Base-by-base conservation (phyloP, 345 rosid genomes). In the Populus nigra region DNA sequence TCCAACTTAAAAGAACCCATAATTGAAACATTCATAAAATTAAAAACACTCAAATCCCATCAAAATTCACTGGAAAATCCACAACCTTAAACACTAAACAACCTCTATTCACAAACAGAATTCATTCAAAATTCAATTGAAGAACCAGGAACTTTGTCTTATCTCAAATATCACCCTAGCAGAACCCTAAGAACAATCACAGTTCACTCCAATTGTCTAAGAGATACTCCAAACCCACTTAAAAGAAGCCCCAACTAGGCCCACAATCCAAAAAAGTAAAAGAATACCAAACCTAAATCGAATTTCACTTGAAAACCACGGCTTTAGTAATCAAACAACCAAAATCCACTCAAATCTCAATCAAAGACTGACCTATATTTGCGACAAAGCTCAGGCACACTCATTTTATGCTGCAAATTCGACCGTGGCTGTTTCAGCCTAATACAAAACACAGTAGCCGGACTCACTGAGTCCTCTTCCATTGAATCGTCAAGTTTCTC, bases 351-450 rank as follows among this genome's bases (percentile, higher is more conserved):
- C 13, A 29, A 47, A 65, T 50, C 53, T 13, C 16, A 4, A 9
- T 4, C 31, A 25, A 17, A 57, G 68, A 5, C 50, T 50, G 53
- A 95, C 98, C 98, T 93, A 77, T 93, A 95, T 84, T 93, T 93
- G 78, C 97, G 94, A 79, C 97, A 93, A 71, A 93, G 72, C 36
- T 93, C 97, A 43, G 97, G 97, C 43, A 93, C 94, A 33, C 94
- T 91, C 97, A 93, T 93, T 84, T 93, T 96, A 73, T 93, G 89
- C 84, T 79, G 88, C 88, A 96, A 82, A 81, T 91, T 90, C 72
- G 98, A 92, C 73, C 90, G 81, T 43, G 98, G 97, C 75, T 96
- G 99, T 76, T 88, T 96, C 45, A 96, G 96, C 80, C 93, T 83
- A 50, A 96, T 92, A 67, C 92, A 87, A 80, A 93, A 96, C 47